Base-by-base conservation (phyloP, 2,329 filamentous ascomycete species). In the Pseudonectria foliicola region DNA sequence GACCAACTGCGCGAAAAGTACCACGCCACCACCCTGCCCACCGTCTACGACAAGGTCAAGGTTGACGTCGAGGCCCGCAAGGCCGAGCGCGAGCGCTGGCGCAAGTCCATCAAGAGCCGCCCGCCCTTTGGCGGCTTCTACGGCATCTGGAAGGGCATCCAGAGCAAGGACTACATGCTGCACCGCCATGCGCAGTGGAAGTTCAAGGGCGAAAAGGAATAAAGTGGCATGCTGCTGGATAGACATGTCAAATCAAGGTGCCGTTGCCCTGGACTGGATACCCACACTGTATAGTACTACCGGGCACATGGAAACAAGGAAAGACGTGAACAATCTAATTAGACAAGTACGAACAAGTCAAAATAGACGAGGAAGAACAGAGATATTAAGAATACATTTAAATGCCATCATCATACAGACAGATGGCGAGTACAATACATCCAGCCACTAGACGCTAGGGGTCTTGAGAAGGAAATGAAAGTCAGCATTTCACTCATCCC, bases 31-130 rank as follows among this genome's bases (percentile, higher is more conserved):
- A 66, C 68, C 6, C 60, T 86, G 48, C 82, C 82, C 16, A 77
- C 64, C 29, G 79, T 86, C 5, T 84, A 78, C 59, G 77, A 85
- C 49, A 87, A 87, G 61, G 77, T 83, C 28, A 70, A 68, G 43
- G 73, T 80, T 25, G 67, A 71, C 43, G 62, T 70, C 15, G 63
- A 65, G 34, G 58, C 63, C 3, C 64, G 67, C 39, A 55, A 63
- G 31, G 54, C 56, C 33, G 60, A 60, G 42, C 54, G 60, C 38
- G 55, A 49, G 40, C 37, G 44, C 40, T 61, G 63, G 57, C 60
- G 58, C 44, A 57, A 66, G 36, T 62, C 62, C 35, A 42, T 70
- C 29, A 73, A 68, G 56, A 61, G 62, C 11, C 59, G 60, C 37
- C 70, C 70, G 66, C 77, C 77, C 1, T 48, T 80, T 12, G 73